Evolutionary conservation across 108 stramenopile species (phyloP).

Genomic region (Mediolabrus comicus): DNA sequence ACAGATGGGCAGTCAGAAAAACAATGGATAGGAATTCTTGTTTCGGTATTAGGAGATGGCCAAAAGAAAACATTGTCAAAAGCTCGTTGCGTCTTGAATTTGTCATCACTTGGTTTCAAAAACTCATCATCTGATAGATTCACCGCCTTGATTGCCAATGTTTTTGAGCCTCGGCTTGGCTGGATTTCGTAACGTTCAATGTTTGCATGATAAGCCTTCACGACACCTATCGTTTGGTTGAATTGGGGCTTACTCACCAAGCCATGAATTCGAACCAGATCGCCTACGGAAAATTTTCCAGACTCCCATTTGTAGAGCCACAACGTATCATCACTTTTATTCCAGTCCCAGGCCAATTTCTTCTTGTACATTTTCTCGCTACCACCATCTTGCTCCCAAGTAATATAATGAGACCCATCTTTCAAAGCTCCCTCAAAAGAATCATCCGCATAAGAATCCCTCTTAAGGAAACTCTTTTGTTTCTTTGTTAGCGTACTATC

Average conservation of each 20-base stretch:
- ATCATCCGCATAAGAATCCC: too few species aligned
- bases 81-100: not conserved
- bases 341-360: not conserved
- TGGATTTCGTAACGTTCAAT: not conserved
- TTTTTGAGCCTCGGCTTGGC: not conserved
- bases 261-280: not conserved
- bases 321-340: not conserved
- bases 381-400: not conserved
- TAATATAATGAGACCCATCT: not conserved
- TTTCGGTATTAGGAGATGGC: not conserved
- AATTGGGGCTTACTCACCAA: not conserved
- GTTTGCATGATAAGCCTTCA: not conserved
- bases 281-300: not conserved
- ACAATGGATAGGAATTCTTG: not conserved
- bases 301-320: conserved; percentile 19
- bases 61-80: not conserved
- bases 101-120: not conserved
- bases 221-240: not conserved
- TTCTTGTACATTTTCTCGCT: not conserved
- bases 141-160: not conserved
- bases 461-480: not conserved
- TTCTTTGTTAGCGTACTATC: not conserved
- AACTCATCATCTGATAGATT: not conserved
- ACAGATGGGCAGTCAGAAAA: not conserved
- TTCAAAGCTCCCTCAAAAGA: not conserved